These are phyloP conservation scores for Cyclanthera cordifolia DNA, from an alignment of 306 rosid genomes.

Conservation along the genomic window DNA sequence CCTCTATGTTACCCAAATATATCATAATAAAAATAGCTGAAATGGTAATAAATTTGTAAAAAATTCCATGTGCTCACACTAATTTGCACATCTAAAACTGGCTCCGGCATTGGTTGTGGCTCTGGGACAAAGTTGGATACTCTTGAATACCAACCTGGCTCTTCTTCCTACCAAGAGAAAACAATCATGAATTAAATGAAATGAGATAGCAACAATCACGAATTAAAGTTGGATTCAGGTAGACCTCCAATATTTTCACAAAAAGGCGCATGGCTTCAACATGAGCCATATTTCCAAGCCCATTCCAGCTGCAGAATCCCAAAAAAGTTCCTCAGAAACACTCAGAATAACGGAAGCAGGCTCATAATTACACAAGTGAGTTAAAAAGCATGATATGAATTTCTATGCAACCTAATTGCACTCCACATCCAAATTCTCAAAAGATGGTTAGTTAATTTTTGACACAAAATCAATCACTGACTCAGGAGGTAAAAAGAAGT, in stretches of 20 bases:
- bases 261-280: conserved; percentile 96
- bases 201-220: conserved; percentile 1
- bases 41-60: background rate
- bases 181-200: conserved; percentile 20
- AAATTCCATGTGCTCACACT: conserved; percentile 47
- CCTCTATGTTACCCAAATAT: background rate
- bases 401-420: background rate
- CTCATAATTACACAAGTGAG: conserved; percentile 3
- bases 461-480: background rate
- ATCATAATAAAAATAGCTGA: background rate
- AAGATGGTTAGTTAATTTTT: background rate
- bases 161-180: conserved; percentile 62
- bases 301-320: conserved; percentile 76
- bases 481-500: background rate
- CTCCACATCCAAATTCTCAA: background rate
- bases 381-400: background rate
- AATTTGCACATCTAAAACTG: conserved; percentile 68
- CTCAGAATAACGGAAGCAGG: conserved; percentile 17
- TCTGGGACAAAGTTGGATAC: conserved; percentile 62
- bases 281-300: conserved; percentile 76
- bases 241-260: conserved; percentile 94
- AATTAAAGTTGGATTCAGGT: conserved; percentile 1
- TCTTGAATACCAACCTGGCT: conserved; percentile 96
- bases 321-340: conserved; percentile 3
- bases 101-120: conserved; percentile 30